Base-by-base conservation (phyloP, 805 yeast genomes). In the Scheffersomyces amazonensis region DNA sequence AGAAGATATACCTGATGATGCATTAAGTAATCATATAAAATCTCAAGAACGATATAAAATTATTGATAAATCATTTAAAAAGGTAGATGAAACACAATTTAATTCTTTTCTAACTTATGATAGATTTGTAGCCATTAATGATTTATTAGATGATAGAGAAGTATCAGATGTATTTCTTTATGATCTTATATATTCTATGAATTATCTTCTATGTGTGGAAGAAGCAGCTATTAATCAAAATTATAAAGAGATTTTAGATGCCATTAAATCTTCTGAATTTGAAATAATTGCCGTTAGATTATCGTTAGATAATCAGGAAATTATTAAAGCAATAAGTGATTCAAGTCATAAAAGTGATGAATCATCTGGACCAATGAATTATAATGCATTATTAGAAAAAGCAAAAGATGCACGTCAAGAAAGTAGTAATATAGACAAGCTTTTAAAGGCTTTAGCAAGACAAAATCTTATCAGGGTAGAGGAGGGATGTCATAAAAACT, bases 171-270 rank as follows among this genome's bases (percentile, higher is more conserved):
- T 48, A 0, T 48, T 61, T 15, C 70, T 70, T 9, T 63, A 44
- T 36, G 70, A 66, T 35, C 25, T 67, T 2, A 32, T 40, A 15
- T 67, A 52, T 43, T 50, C 51, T 25, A 54, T 46, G 19, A 56
- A 50, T 31, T 45, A 45, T 32, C 32, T 66, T 9, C 47, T 67
- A 9, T 57, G 67, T 7, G 60, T 68, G 2, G 70, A 64, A 39
- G 42, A 45, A 3, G 53, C 58, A 11, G 49, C 58, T 12, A 33
- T 58, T 6, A 38, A 43, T 4, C 42, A 50, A 6, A 45, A 55
- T 32, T 71, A 66, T 46, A 28, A 40, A 1, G 43, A 35, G 12
- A 42, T 66, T 1, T 37, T 65, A 9, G 43, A 51, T 3, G 16
- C 48, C 11, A 29, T 64, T 10, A 58, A 52, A n/a, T 23, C 20